Percentiles rank a stretch among this genome's conserved stretches.
phyloP scores from a whole-genome alignment of 2,329 filamentous ascomycete species.

The Chalaropsis thielavioides region DNA sequence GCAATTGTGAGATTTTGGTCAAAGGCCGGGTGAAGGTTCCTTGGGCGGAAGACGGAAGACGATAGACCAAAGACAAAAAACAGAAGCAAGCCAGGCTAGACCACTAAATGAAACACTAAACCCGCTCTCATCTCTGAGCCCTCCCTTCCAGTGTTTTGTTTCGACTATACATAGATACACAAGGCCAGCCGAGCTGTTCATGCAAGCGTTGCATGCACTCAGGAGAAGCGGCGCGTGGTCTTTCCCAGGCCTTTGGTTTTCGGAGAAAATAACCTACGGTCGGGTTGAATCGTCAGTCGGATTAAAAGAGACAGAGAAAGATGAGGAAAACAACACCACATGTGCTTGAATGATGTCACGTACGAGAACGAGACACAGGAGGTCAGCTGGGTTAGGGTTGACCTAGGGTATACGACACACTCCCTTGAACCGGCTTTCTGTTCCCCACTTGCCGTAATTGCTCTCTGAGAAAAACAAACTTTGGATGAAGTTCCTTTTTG shows the following conservation, averaged over 20 bases:
- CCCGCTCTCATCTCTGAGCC: not conserved
- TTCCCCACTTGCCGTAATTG: not conserved
- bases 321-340: too few relatives aligned
- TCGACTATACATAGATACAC: not conserved
- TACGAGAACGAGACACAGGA: too few relatives aligned
- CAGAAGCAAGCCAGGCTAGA: not conserved
- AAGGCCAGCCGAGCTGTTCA: not conserved
- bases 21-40: not conserved
- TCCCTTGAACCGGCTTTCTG: not conserved
- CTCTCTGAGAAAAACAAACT: not conserved
- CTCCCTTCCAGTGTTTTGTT: not conserved
- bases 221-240: not conserved
- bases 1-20: not conserved
- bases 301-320: too few relatives aligned
- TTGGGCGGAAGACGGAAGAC: too few relatives aligned
- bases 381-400: not conserved
- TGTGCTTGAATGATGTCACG: too few relatives aligned
- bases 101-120: constrained; percentile 1
- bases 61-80: too few relatives aligned
- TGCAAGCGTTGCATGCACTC: not conserved
- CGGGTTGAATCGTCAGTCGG: too few relatives aligned
- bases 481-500: not conserved
- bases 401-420: not conserved
- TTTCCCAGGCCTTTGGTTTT: not conserved
- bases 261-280: not conserved